Evolutionary conservation across 176 grass and related monocot species (phyloP), one percentile per base, ranked within the genome.

Genomic region (Aechmea fasciata): DNA sequence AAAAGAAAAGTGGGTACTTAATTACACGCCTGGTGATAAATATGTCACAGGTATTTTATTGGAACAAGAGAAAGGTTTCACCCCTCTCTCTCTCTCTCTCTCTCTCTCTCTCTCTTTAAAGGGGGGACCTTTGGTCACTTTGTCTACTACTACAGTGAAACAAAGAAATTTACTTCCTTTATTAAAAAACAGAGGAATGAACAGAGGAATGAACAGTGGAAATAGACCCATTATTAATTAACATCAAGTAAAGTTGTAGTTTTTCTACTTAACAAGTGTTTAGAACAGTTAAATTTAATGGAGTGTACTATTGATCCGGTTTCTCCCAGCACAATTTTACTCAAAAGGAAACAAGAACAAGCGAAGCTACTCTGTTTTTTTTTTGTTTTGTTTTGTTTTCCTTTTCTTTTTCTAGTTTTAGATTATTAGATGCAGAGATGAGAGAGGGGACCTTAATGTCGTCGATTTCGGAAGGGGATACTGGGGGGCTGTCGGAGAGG

Each of bases 401-500:
- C 2, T 55, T n/a, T 17, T 55, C 3, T 54, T 54, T n/a, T 55
- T 13, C 1, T 5, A 41, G 11, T 13, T 59, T 20, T 59, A 69
- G 11, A 2, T 47, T 48, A 77, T 26, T 26, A 26, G 25, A 26
- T 26, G 65, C 20, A 55, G 11, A 48, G 28, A 47, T 3, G 13
- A 61, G 75, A 65, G 15, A 49, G 14, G 6, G 33, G 6, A 99
- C 94, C 94, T 92, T 93, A 72, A 75, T 66, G 47, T 99, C 90
- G 63, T 90, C 84, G 71, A 99, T 75, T 11, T 99, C 87, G 28
- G 82, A 85, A 59, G 94, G 94, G 41, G 90, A 99, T 57, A 93
- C 80, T 10, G 94, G 94, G 59, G 94, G 94, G 71, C 94, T 99
- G 77, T 99, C 94, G 64, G 90, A 85, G 80, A 93, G 84, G 2